phyloP scores from a whole-genome alignment of 2,329 filamentous ascomycete genomes.

The Myriosclerotinia curreyana region DNA sequence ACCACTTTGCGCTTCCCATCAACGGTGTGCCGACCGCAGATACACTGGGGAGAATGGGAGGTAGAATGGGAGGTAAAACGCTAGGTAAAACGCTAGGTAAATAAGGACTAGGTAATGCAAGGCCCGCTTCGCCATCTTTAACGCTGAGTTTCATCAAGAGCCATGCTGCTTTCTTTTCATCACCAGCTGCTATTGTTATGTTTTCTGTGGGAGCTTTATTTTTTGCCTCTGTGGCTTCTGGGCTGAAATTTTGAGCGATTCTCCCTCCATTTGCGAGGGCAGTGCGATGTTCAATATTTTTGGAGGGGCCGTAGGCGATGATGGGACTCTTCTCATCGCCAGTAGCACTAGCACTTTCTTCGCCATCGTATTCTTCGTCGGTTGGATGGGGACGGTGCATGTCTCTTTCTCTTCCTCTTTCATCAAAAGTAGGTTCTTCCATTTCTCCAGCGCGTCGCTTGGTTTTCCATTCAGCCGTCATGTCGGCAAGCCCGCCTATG shows the following conservation, averaged over 20 bases:
- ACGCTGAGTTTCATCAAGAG: constrained; percentile 50
- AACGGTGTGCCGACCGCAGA: not conserved
- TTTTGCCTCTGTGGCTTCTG: not conserved
- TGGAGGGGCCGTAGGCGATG: not conserved
- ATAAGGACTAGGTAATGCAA: not conserved
- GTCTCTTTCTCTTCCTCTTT: not conserved
- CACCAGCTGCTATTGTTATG: constrained; percentile 29
- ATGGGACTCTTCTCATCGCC: constrained; percentile 24
- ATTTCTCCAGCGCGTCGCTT: constrained; percentile 31
- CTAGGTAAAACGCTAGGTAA: no score
- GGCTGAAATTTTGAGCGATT: not conserved
- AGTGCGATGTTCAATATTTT: not conserved
- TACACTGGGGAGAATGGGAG: not conserved
- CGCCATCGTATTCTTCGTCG: constrained; percentile 36
- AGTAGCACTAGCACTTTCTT: constrained; percentile 29
- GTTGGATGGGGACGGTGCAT: constrained; percentile 10
- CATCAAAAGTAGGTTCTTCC: constrained; percentile 26
- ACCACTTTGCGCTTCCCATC: constrained; percentile 8
- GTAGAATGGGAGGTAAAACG: no score
- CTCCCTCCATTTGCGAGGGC: not conserved
- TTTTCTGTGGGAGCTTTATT: not conserved
- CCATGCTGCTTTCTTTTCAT: constrained; percentile 48
- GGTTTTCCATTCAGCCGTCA: constrained; percentile 23
- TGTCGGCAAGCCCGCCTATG: constrained; percentile 15
- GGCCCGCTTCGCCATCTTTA: constrained; percentile 36